Base-by-base conservation (phyloP, 1,284 basidiomycete species). In the Cryptococcus amylolentus region DNA sequence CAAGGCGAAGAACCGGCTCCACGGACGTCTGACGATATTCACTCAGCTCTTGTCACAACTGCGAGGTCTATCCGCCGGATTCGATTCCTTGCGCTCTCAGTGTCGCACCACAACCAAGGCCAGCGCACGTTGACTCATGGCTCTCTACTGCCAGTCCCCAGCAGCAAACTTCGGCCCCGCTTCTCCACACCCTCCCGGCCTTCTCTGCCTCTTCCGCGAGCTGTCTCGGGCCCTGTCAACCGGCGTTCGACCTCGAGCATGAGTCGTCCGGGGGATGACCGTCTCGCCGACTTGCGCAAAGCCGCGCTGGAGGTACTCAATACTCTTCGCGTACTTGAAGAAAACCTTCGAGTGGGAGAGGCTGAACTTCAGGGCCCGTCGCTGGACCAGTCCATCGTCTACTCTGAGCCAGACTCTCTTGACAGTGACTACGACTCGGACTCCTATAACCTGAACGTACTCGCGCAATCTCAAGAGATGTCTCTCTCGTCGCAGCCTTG, bases 251-350 rank as follows among this genome's bases (percentile, higher is more conserved):
- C 27, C 12, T 9, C 28, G 48, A 10, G 45, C 7, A 4, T 13
- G 12, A 45, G 40, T 5, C 14, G 31, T 39, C 20, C 50, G 10
- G 23, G 27, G 35, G 28, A 40, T 9, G 72, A 74, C 55, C 44
- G 48, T 9, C 47, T 66, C 12, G 56, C 52, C 2, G 63, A 64
- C 35, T 45, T 73, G n/a, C 52, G 73, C 20, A 70, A 67, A 49
- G 66, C 69, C 1, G 76, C 75, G 1, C 54, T 78, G 38, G 74
- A 76, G 14, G 69, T 78, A 0, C 58, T 78, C 13, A 65, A 65
- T 5, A 54, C 62, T 18, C 58, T 78, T 13, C 50, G 75, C 40
- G 58, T 51, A 0, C 53, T 77, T 18, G 76, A 78, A 57, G 76
- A 78, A 54, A 51, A 58, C 4, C 52, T 72, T 6, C 53, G 73